Percentiles rank a stretch among this genome's conserved stretches.
These are phyloP conservation scores for Candida succiphila DNA, from an alignment of 805 yeast species.

Conservation along the genomic window DNA sequence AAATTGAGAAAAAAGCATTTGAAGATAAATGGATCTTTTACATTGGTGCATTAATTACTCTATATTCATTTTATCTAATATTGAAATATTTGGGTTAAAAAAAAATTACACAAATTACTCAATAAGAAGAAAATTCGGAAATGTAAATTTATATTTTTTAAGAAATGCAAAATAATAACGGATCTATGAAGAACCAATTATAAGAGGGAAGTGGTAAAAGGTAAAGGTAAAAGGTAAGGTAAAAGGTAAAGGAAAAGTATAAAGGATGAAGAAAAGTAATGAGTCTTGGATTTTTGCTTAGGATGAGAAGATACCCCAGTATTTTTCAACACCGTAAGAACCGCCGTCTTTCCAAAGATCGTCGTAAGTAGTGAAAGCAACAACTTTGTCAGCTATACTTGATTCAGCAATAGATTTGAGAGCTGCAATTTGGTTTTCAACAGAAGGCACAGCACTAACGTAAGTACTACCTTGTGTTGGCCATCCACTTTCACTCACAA, in stretches of 20 bases:
- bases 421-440: conserved; percentile 40
- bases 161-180: conserved; percentile 1
- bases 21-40: conserved; percentile 85
- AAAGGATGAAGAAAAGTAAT: not conserved
- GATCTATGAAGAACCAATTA: not conserved
- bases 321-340: conserved; percentile 46
- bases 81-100: conserved; percentile 49
- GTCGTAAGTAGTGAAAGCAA: conserved; percentile 52
- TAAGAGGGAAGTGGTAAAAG: not conserved
- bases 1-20: conserved; percentile 70
- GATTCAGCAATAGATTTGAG: conserved; percentile 34
- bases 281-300: not conserved
- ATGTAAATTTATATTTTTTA: not conserved
- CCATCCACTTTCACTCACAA: conserved; percentile 64
- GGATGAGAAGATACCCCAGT: conserved; percentile 40
- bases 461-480: conserved; percentile 49
- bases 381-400: conserved; percentile 34
- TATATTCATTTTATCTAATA: conserved; percentile 60
- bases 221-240: not conserved
- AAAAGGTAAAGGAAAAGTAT: not conserved
- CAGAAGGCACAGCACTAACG: conserved; percentile 48
- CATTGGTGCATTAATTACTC: conserved; percentile 53
- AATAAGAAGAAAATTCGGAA: too few relatives aligned
- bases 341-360: conserved; percentile 58
- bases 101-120: not conserved